These are phyloP conservation scores for Kokia cookei DNA, from an alignment of 441 rosid species.

Conservation along the genomic window DNA sequence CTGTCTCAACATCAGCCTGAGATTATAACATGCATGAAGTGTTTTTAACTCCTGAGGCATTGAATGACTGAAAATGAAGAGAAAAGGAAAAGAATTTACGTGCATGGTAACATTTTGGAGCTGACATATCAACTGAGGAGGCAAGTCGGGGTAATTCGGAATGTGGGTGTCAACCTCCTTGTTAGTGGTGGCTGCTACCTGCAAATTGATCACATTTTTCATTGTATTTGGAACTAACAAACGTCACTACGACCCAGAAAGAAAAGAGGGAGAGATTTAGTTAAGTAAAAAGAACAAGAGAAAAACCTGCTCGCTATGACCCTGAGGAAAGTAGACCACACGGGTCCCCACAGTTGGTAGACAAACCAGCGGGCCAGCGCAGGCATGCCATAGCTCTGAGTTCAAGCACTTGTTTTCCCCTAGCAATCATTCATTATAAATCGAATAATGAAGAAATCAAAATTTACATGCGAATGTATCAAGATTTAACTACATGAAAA, in stretches of 20 bases:
- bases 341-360: slow-evolving; percentile 15
- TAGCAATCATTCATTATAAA: not conserved
- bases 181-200: slow-evolving; percentile 95
- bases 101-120: slow-evolving; percentile 98
- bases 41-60: not conserved
- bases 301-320: slow-evolving; percentile 70
- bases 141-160: slow-evolving; percentile 85
- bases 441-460: not conserved
- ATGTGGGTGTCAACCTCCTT: slow-evolving; percentile 85
- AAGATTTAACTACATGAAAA: not conserved
- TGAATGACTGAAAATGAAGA: not conserved
- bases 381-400: slow-evolving; percentile 96
- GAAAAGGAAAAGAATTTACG: slow-evolving; percentile 31
- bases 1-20: slow-evolving; percentile 85
- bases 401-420: slow-evolving; percentile 38
- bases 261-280: not conserved
- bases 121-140: slow-evolving; percentile 62
- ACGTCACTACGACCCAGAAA: not conserved
- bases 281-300: not conserved
- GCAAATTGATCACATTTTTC: slow-evolving; percentile 2
- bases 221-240: not conserved
- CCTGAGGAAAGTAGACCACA: slow-evolving; percentile 49
- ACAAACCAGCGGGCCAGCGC: slow-evolving; percentile 89
- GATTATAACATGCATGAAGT: slow-evolving; percentile 6
- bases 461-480: not conserved